These are phyloP conservation scores for Lactarius sanguifluus DNA, from an alignment of 768 basidiomycete species.

Conservation along the genomic window DNA sequence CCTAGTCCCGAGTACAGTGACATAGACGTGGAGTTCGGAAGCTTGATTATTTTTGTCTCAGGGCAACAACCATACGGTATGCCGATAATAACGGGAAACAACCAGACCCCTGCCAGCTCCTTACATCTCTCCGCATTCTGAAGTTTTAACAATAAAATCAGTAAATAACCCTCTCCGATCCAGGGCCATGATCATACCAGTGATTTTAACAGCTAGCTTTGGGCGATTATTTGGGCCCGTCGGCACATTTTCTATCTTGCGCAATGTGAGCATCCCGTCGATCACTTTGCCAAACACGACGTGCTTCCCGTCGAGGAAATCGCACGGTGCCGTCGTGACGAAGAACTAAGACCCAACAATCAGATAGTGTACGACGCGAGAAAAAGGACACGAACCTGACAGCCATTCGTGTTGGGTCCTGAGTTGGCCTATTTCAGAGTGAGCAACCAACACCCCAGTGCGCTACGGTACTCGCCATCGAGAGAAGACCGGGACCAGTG, in stretches of 20 bases:
- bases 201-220: constrained; percentile 84
- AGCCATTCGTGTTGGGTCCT: constrained; percentile 91
- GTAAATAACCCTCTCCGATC: background rate
- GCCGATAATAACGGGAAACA: background rate
- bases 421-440: constrained; percentile 75
- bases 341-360: constrained; percentile 67
- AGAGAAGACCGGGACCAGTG: constrained; percentile 78
- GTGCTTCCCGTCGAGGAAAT: constrained; percentile 94
- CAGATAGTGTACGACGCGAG: background rate
- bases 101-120: background rate
- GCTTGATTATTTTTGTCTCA: background rate
- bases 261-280: constrained; percentile 91
- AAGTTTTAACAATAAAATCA: background rate
- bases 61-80: background rate
- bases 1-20: background rate
- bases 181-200: constrained; percentile 52
- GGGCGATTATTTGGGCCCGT: constrained; percentile 90
- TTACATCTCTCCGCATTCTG: constrained; percentile 46
- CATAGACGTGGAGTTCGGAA: background rate
- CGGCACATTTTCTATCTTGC: constrained; percentile 95
- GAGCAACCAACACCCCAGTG: background rate
- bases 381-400: constrained; percentile 52
- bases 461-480: constrained; percentile 64
- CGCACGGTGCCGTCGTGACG: constrained; percentile 92
- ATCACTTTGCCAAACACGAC: constrained; percentile 90